Conservation (phyloP, 495 filamentous ascomycete genomes). For the Corynascus novoguineensis region DNA sequence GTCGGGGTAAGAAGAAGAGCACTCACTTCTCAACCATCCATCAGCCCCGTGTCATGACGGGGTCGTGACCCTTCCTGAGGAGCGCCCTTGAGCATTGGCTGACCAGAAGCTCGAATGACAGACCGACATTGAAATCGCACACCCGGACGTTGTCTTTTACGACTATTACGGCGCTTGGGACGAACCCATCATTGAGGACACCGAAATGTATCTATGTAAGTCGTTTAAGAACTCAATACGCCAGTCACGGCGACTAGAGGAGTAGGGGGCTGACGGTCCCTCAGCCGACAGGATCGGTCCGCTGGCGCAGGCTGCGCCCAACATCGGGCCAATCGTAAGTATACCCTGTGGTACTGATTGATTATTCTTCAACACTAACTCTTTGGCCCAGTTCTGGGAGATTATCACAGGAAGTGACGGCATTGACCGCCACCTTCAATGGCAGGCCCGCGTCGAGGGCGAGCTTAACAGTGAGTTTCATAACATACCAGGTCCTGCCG, state of each 20-base stretch:
- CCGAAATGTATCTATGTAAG: conserved; percentile 34
- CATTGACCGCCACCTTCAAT: conserved; percentile 57
- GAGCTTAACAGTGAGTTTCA: conserved; percentile 30
- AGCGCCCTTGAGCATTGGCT: too few relatives aligned
- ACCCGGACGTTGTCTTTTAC: conserved; percentile 55
- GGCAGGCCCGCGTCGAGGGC: conserved; percentile 56
- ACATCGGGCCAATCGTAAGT: conserved; percentile 49
- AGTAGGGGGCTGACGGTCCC: conserved; percentile 7
- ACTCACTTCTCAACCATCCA: too few relatives aligned
- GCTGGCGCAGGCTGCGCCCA: conserved; percentile 61
- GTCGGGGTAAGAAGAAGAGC: conserved; percentile 49
- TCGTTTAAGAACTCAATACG: background rate
- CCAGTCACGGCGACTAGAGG: conserved; percentile 25
- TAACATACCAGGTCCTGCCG: conserved; percentile 17
- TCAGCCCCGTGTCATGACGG: too few relatives aligned
- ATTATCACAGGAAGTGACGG: conserved; percentile 53
- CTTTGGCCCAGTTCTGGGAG: conserved; percentile 40
- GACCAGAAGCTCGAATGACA: too few relatives aligned
- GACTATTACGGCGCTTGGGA: conserved; percentile 60
- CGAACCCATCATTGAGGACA: conserved; percentile 32
- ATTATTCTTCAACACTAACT: background rate
- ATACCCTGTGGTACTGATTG: background rate
- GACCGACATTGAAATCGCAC: conserved; percentile 58
- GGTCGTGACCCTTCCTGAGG: too few relatives aligned
- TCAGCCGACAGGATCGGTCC: conserved; percentile 52